A percentile compares a stretch with the other conserved stretches of the same genome.
Conservation (phyloP, 768 basidiomycete genomes). For the Hemileccinum rubropunctum region DNA sequence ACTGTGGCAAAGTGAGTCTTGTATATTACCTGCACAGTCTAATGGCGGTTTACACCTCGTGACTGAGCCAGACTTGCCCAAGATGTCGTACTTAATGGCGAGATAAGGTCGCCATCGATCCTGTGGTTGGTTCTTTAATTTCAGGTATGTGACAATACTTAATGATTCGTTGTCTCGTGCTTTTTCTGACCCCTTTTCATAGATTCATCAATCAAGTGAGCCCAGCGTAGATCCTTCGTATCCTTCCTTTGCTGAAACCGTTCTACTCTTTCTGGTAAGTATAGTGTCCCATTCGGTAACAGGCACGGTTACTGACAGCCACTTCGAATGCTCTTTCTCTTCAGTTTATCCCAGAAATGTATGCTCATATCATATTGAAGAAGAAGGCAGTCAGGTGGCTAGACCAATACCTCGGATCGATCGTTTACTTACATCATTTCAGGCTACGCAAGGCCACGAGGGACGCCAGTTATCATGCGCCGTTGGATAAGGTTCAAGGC, state of each 20-base stretch:
- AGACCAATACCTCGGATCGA: neutral
- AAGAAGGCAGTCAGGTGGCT: constrained; percentile 54
- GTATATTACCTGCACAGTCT: constrained; percentile 33
- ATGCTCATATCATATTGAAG: constrained; percentile 56
- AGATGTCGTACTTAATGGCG: neutral
- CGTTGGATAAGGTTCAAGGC: constrained; percentile 50
- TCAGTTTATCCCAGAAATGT: constrained; percentile 73
- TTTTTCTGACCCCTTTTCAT: neutral
- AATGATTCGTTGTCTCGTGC: neutral
- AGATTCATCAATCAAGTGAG: constrained; percentile 71
- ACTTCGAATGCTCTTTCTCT: no score
- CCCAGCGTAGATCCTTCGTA: neutral
- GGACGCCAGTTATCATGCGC: constrained; percentile 53
- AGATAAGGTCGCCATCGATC: constrained; percentile 43
- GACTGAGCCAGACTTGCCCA: neutral
- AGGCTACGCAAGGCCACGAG: constrained; percentile 55
- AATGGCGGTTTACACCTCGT: constrained; percentile 54
- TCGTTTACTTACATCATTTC: neutral
- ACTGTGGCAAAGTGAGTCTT: constrained; percentile 56
- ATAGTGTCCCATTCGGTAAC: no score
- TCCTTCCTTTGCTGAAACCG: constrained; percentile 38
- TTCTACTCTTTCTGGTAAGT: constrained; percentile 51
- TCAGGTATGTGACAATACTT: constrained; percentile 37
- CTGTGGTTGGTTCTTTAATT: constrained; percentile 54
- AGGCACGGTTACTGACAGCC: neutral